Evolutionary conservation across 805 yeast species (phyloP).

Genomic region (Candida mattraensis): DNA sequence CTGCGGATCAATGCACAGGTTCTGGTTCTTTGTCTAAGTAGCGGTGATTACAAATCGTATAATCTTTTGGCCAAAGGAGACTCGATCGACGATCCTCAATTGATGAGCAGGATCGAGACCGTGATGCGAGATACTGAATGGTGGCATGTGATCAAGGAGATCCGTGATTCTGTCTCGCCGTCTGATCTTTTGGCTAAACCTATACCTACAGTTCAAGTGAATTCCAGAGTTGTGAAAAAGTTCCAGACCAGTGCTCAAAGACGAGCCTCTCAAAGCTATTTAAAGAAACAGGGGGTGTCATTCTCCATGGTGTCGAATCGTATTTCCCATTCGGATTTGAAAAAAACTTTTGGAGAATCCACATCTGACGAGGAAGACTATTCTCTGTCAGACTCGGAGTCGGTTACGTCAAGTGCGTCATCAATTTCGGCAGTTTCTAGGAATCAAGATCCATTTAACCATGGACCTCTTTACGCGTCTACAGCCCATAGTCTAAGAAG

Average conservation of each 20-base stretch:
- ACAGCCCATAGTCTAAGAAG: conserved; percentile 20
- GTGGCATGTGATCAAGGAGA: conserved; percentile 74
- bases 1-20: conserved; percentile 82
- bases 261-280: conserved; percentile 55
- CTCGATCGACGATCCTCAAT: conserved; percentile 33
- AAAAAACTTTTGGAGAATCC: conserved; percentile 23
- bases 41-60: conserved; percentile 57
- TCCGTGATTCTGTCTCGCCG: conserved; percentile 39
- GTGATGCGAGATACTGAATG: conserved; percentile 67
- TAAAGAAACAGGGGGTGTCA: conserved; percentile 77
- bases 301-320: conserved; percentile 70
- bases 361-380: conserved; percentile 29
- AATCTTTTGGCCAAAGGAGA: conserved; percentile 76
- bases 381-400: conserved; percentile 26
- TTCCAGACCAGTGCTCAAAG: conserved; percentile 36
- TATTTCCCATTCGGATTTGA: conserved; percentile 37
- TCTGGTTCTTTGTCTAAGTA: conserved; percentile 67
- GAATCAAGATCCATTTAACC: not conserved
- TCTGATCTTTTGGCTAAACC: conserved; percentile 4
- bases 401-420: conserved; percentile 20
- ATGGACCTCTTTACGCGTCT: conserved; percentile 11
- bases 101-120: conserved; percentile 47
- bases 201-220: conserved; percentile 22
- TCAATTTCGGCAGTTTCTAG: conserved; percentile 11
- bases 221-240: conserved; percentile 27